A percentile compares a stretch with the other conserved stretches of the same genome.
Conservation (phyloP, 2,329 filamentous ascomycete genomes). For the Colletotrichum sp. region DNA sequence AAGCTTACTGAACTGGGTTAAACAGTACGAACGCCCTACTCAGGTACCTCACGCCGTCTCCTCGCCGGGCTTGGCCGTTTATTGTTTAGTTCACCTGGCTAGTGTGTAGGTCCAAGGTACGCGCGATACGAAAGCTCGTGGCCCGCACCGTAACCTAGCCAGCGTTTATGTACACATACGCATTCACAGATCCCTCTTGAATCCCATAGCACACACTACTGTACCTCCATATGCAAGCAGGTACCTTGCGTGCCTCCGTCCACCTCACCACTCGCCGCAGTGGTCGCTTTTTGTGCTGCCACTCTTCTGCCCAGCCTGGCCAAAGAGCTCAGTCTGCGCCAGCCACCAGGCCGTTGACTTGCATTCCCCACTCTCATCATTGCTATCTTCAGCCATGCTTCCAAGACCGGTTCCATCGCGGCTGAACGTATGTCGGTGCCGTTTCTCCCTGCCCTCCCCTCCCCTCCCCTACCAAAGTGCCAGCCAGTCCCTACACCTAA, state of each 20-base stretch:
- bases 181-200: conserved; percentile 15
- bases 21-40: conserved; percentile 6
- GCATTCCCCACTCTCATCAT: conserved; percentile 11
- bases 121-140: conserved; percentile 14
- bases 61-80: conserved; percentile 2
- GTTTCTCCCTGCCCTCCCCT: conserved; percentile 4
- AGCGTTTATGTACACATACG: background rate
- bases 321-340: conserved; percentile 1
- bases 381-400: conserved; percentile 18
- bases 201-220: conserved; percentile 19
- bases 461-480: background rate
- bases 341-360: conserved; percentile 16
- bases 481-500: background rate
- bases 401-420: conserved; percentile 17
- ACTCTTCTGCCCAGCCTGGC: background rate
- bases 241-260: conserved; percentile 10
- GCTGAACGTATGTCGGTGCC: conserved; percentile 18
- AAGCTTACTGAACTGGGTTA: conserved; percentile 15
- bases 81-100: conserved; percentile 1
- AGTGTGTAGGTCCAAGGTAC: conserved; percentile 1
- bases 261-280: background rate
- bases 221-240: conserved; percentile 9
- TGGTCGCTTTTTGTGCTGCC: background rate
- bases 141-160: background rate
- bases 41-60: conserved; percentile 16